Conservation (phyloP, 805 yeast genomes). For the Candida ovalis region DNA sequence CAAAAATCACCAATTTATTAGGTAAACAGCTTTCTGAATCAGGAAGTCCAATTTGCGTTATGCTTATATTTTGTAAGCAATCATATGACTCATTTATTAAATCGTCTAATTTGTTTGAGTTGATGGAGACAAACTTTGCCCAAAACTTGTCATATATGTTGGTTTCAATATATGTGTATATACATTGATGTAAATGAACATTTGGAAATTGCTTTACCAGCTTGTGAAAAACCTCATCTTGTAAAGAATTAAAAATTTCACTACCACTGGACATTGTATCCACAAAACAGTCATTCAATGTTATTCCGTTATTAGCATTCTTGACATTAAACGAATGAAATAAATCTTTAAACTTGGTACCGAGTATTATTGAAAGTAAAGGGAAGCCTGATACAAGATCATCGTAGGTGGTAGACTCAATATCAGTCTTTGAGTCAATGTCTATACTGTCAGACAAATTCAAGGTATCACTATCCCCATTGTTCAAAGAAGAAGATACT, state of each 20-base stretch:
- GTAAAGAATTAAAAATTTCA: conserved; percentile 31
- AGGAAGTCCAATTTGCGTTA: conserved; percentile 50
- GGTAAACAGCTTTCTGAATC: conserved; percentile 28
- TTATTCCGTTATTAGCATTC: conserved; percentile 23
- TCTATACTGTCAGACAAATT: not conserved
- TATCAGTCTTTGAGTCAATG: not conserved
- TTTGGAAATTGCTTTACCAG: conserved; percentile 21
- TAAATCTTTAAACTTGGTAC: conserved; percentile 35
- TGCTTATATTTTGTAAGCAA: conserved; percentile 37
- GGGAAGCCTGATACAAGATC: conserved; percentile 40
- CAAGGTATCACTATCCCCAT: not conserved
- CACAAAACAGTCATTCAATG: conserved; percentile 28
- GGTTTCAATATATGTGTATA: conserved; percentile 70
- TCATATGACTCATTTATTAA: conserved; percentile 30
- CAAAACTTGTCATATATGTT: conserved; percentile 67
- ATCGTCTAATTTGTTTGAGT: conserved; percentile 11
- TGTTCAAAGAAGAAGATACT: not conserved
- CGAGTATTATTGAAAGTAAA: conserved; percentile 33
- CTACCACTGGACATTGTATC: conserved; percentile 30
- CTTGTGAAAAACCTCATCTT: conserved; percentile 25
- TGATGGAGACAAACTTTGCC: conserved; percentile 35
- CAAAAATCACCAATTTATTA: conserved; percentile 26
- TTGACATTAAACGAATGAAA: conserved; percentile 37
- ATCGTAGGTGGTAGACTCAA: conserved; percentile 28
- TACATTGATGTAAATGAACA: conserved; percentile 44